Evolutionary conservation across 2,329 filamentous ascomycete species (phyloP).

Genomic region (Botrytis fabae): DNA sequence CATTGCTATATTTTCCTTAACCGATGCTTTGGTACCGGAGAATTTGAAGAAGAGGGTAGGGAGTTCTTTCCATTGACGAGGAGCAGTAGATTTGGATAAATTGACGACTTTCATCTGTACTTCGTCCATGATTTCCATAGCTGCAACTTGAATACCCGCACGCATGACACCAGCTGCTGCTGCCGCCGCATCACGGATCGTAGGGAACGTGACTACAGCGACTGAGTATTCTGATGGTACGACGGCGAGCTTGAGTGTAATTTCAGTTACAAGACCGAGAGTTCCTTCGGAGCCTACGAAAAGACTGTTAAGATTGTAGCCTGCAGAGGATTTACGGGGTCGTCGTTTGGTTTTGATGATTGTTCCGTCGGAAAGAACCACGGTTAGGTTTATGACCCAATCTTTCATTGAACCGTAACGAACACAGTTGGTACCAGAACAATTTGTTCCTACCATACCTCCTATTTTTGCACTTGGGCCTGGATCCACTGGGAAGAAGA

Average conservation of each 20-base stretch:
- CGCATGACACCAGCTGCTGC: constrained; percentile 77
- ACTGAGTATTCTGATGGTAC: constrained; percentile 75
- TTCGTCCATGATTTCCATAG: constrained; percentile 79
- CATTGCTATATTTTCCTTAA: constrained; percentile 71
- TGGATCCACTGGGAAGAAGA: constrained; percentile 91
- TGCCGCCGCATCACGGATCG: constrained; percentile 72
- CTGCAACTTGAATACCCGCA: constrained; percentile 45
- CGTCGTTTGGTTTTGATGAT: constrained; percentile 76
- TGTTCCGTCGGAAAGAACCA: constrained; percentile 75
- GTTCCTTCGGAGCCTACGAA: constrained; percentile 84
- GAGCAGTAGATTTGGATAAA: constrained; percentile 66
- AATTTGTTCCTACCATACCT: constrained; percentile 80
- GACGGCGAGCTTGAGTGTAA: constrained; percentile 76
- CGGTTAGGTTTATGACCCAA: constrained; percentile 81
- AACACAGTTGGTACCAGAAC: constrained; percentile 76
- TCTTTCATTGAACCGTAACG: constrained; percentile 86
- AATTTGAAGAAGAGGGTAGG: constrained; percentile 87
- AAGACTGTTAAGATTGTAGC: constrained; percentile 78
- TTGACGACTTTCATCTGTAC: constrained; percentile 86
- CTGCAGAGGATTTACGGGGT: constrained; percentile 79
- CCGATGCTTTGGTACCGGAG: constrained; percentile 74
- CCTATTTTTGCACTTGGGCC: constrained; percentile 70
- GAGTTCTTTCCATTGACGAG: constrained; percentile 69
- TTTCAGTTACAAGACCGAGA: constrained; percentile 77
- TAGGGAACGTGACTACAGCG: constrained; percentile 76